Base-by-base conservation (phyloP, 352 stramenopile species). In the Albugo laibachii region DNA sequence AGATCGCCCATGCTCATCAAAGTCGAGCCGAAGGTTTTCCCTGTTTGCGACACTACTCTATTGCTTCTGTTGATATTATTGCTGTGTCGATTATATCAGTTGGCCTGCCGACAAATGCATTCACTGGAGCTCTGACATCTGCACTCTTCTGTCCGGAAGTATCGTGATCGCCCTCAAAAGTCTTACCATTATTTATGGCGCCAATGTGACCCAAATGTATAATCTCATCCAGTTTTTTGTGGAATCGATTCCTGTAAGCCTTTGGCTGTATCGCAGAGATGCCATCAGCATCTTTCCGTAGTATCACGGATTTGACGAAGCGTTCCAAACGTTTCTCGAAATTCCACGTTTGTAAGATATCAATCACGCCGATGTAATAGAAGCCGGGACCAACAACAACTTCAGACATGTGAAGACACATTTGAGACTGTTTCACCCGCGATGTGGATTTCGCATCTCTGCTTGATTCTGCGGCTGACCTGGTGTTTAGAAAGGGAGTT, bases 291-390 rank as follows among this genome's bases (percentile, higher is more conserved):
- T 87, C 73, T 49, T 81, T 80, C 11, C 62, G 60, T 27, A 85
- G 48, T 0, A 92, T 39, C 13, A 72, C 45, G 1, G 61, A 69
- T 50, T 89, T 89, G 36, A 85, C 37, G 21, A 88, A 84, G 11
- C 72, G 60, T 52, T 92, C 79, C 6, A 85, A 35, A 12, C 70
- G 58, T 47, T 92, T 92, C 1, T 59, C 52, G 46, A 62, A 55
- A 16, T 59, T 89, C 72, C 74, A 92, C 18, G 66, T 80, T 56
- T 92, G 79, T 41, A 92, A 36, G 36, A 92, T 91, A 49, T 92
- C 79, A 50, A 92, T 91, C 13, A 92, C 42, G 1, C 79, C 78
- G 20, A 92, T 80, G 62, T 89, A 92, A 52, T 89, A 92, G 47
- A 84, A 80, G 0, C 75, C 73, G 3, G 79, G 76, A 0, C 74